A percentile compares a stretch with the other conserved stretches of the same genome.
Evolutionary conservation across 805 yeast species (phyloP).

Genomic region (Lipomyces lipofer): DNA sequence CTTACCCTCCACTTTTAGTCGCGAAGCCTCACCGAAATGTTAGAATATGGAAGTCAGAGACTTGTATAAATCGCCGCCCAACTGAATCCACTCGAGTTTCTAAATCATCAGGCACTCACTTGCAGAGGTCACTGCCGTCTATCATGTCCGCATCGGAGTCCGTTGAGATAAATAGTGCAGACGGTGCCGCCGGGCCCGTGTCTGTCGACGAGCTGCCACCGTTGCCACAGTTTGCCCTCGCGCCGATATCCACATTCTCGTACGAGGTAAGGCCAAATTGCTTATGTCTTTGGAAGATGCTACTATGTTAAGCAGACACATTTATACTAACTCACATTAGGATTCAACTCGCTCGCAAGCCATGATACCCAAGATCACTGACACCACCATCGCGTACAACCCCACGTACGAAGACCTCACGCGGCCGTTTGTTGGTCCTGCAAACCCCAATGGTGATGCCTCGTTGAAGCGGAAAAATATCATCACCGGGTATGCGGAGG

Average conservation of each 20-base stretch:
- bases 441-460: constrained; percentile 21
- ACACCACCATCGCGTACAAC: constrained; percentile 22
- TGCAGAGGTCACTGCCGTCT: too few relatives aligned
- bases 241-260: constrained; percentile 24
- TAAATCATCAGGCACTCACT: too few relatives aligned
- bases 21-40: too few relatives aligned
- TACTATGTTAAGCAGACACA: too few relatives aligned
- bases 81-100: too few relatives aligned
- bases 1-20: too few relatives aligned
- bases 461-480: constrained; percentile 36
- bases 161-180: not conserved
- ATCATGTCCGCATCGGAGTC: too few relatives aligned
- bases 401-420: constrained; percentile 30
- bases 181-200: constrained; percentile 1
- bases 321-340: not conserved
- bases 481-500: constrained; percentile 39
- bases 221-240: constrained; percentile 19
- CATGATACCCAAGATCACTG: constrained; percentile 27
- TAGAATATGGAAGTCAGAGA: too few relatives aligned
- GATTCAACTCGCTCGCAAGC: constrained; percentile 16
- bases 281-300: too few relatives aligned
- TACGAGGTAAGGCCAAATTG: constrained; percentile 19
- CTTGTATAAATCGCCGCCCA: too few relatives aligned
- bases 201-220: constrained; percentile 20
- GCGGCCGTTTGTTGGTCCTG: constrained; percentile 27